These are phyloP conservation scores for Blepharisma japonicum DNA, from an alignment of 73 alveolate genomes.

Conservation along the genomic window DNA sequence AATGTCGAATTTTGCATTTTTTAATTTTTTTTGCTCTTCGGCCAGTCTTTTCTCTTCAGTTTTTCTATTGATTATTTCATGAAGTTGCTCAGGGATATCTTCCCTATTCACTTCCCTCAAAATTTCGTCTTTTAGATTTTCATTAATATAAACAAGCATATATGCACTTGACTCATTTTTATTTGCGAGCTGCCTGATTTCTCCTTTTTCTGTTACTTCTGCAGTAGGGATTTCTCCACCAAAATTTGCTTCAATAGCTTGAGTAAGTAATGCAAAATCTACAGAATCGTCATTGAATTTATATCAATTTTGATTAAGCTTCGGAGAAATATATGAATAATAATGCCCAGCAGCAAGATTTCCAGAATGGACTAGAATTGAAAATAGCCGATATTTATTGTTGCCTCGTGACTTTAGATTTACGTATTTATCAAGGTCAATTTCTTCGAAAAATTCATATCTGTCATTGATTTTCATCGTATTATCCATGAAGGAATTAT, in stretches of 20 bases:
- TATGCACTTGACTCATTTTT: conserved; percentile 13
- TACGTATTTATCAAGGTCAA: conserved; percentile 39
- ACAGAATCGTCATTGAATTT: conserved; percentile 60
- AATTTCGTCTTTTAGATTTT: background rate
- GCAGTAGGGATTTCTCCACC: background rate
- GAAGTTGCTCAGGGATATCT: background rate
- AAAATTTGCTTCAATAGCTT: background rate
- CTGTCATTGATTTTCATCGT: conserved; percentile 70
- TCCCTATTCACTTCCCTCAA: background rate
- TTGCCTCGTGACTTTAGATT: conserved; percentile 25
- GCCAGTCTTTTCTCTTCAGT: background rate
- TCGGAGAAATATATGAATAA: conserved; percentile 61
- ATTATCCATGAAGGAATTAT: conserved; percentile 48
- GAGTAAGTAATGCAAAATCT: background rate
- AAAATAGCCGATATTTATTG: conserved; percentile 61
- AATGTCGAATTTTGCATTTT: background rate
- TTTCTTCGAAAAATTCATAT: conserved; percentile 49
- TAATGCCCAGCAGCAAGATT: conserved; percentile 86
- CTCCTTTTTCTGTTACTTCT: conserved; percentile 8
- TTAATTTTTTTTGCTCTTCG: background rate
- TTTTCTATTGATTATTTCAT: background rate
- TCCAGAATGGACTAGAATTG: conserved; percentile 86
- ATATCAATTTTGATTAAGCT: conserved; percentile 42
- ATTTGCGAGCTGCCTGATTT: background rate
- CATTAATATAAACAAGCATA: conserved; percentile 16